Base-by-base conservation (phyloP, 2,329 filamentous ascomycete genomes). In the Dendrostoma leiphaemia region DNA sequence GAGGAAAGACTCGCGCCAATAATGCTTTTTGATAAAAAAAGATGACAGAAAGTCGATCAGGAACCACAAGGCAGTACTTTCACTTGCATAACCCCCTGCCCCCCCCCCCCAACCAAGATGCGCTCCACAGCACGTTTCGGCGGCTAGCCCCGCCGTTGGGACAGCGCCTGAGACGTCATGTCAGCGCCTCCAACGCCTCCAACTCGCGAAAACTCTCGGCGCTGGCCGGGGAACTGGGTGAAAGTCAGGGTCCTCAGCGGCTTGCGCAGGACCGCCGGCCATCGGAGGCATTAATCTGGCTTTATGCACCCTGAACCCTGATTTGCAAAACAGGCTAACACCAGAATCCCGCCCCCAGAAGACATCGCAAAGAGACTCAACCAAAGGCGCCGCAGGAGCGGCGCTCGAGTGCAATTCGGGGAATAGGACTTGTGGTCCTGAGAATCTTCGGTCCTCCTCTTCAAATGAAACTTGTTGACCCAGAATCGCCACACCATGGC, bases 161-260 rank as follows among this genome's bases (percentile, higher is more conserved):
- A 17, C 17, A 37, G 34, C 17, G n/a, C n/a, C 34, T 15, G 17
- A 37, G 28, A 19, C 29, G 28, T 17, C 26, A 23, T 4, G 3
- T 46, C 24, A 47, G 32, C 29, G 46, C n/a, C 46, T 15, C 13
- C 29, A 19, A 43, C 28, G 48, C 46, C 15, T 37, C 46, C 50
- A 40, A 47, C 12, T 57, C 55, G 55, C 51, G 51, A 43, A 57
- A 51, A 54, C 54, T 35, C 54, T 53, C 54, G 54, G 48, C 53
- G 53, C 53, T 45, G 37, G 24, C 28, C 26, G 44, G 47, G 12
- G 43, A 28, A 35, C 37, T 43, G 49, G 26, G n/a, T 9, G 13
- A 15, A 32, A 32, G 3, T 21, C 29, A 31, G 44, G 44, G 29
- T n/a, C 44, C 29, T 46, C 17, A n/a, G n/a, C 28, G 23, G 44